Base-by-base conservation (phyloP, 2,329 filamentous ascomycete genomes). In the Zymoseptoria brevis region DNA sequence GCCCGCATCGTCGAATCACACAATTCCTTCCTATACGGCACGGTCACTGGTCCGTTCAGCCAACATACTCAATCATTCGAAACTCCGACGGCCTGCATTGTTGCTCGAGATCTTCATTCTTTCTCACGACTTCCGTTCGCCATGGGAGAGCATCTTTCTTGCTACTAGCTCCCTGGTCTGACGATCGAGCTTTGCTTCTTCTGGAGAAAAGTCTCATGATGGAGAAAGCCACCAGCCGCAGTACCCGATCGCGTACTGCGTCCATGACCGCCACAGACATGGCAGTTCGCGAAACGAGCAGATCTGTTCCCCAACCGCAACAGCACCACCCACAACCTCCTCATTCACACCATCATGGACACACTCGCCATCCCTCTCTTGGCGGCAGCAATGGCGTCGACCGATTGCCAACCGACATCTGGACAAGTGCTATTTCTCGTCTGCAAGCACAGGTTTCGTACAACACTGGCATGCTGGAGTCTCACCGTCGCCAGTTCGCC, bases 401-500 rank as follows among this genome's bases (percentile, higher is more conserved):
- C n/a, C 60, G 61, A 16, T 29, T 57, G 5, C 56, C 66, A 19
- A 64, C 60, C 56, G 70, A 72, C 57, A 64, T 67, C 45, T 73
- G 71, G 71, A 63, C 68, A 48, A 75, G 76, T 60, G 75, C 75
- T 53, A 72, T 79, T 48, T 62, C 75, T 49, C 75, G 77, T 13
- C 66, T 80, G 50, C 77, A 80, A 64, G 75, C 75, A n/a, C 77
- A 80, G 62, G 74, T 79, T 26, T 75, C 76, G 9, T 75, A 76
- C 62, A 78, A 79, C 65, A 76, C 76, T 53, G 71, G 67, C 55
- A 70, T 73, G 63, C 70, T 76, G 45, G 72, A 75, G 26, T 70
- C 67, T 22, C 70, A 78, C 57, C 72, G 75, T 26, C 72, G 70
- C 21, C 74, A 77, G 54, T 70, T 79, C n/a, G 68, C 71, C 19